Conservation (phyloP, 164 flowering plant genomes). For the Vitis labrusca region DNA sequence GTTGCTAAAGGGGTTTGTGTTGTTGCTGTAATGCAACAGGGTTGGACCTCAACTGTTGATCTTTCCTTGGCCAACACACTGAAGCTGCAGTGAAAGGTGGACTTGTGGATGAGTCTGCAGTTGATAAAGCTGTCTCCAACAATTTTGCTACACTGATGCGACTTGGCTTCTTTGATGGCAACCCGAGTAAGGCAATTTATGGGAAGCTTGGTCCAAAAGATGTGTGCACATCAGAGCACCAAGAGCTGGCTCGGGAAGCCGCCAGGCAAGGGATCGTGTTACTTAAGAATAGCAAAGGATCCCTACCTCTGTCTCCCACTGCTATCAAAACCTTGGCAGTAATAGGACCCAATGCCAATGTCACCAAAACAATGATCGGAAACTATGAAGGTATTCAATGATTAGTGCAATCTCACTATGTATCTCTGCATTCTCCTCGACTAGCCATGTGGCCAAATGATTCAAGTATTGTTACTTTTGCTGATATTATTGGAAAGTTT, state of each 20-base stretch:
- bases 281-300: conserved; percentile 59
- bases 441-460: no score
- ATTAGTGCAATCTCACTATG: no score
- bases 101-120: conserved; percentile 44
- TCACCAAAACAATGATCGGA: conserved; percentile 87
- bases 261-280: conserved; percentile 96
- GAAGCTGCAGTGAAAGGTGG: conserved; percentile 65
- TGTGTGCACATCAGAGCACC: conserved; percentile 64
- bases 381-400: conserved; percentile 69
- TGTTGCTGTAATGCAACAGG: conserved; percentile 38
- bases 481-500: not conserved
- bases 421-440: no score
- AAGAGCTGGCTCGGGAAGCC: conserved; percentile 76
- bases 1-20: not conserved
- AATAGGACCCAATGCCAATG: conserved; percentile 94
- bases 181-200: conserved; percentile 58
- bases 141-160: conserved; percentile 70
- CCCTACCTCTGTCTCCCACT: conserved; percentile 61
- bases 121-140: conserved; percentile 67
- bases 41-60: conserved; percentile 78
- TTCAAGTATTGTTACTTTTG: no score
- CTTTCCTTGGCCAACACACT: conserved; percentile 59
- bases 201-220: conserved; percentile 80
- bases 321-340: conserved; percentile 75
- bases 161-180: conserved; percentile 89